Conservation (phyloP, 2,329 filamentous ascomycete species). For the Ceratocystis ficicola region DNA sequence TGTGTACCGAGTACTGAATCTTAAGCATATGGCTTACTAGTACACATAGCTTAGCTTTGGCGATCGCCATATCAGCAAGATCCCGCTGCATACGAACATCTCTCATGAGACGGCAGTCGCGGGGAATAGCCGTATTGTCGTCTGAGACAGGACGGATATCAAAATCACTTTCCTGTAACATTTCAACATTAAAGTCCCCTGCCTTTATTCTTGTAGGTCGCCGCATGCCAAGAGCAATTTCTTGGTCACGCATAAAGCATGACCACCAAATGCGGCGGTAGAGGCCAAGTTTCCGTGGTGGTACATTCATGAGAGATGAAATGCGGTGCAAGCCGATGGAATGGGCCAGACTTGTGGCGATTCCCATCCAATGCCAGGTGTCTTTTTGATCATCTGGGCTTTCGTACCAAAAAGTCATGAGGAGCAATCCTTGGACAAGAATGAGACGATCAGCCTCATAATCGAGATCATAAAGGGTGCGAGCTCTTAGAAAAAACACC, state of each 20-base stretch:
- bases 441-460: conserved; percentile 84
- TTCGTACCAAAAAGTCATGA: conserved; percentile 98
- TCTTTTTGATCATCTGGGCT: conserved; percentile 95
- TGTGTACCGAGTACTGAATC: conserved; percentile 83
- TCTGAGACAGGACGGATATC: conserved; percentile 59
- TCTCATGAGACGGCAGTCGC: conserved; percentile 57
- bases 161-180: conserved; percentile 76
- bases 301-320: conserved; percentile 63
- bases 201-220: conserved; percentile 85
- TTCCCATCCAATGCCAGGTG: conserved; percentile 98
- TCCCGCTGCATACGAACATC: conserved; percentile 63
- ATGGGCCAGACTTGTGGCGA: conserved; percentile 82
- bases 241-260: conserved; percentile 84
- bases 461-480: conserved; percentile 89
- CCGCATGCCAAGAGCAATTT: conserved; percentile 88
- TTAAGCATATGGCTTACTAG: conserved; percentile 82
- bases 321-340: conserved; percentile 89
- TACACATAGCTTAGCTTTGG: conserved; percentile 79
- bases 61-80: conserved; percentile 77
- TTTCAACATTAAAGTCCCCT: conserved; percentile 85
- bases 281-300: conserved; percentile 58
- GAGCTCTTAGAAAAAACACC: conserved; percentile 77
- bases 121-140: conserved; percentile 53
- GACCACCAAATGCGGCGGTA: conserved; percentile 99
- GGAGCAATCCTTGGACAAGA: conserved; percentile 72